phyloP scores from a whole-genome alignment of 805 yeast species.

The Yarrowia sp. region DNA sequence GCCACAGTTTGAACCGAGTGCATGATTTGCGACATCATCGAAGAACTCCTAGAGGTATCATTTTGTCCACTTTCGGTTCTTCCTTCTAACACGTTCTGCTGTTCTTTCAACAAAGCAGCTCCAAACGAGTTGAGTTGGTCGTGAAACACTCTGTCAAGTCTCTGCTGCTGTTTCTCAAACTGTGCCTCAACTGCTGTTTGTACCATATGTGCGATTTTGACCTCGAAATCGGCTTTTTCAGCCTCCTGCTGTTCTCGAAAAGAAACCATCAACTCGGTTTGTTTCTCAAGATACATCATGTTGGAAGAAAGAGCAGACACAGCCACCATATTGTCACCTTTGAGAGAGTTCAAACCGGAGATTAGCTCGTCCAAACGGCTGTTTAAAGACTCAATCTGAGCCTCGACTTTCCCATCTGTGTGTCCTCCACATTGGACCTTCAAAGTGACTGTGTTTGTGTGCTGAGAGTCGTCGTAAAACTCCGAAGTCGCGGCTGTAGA shows the following conservation, averaged over 20 bases:
- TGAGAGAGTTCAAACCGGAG: not conserved
- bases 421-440: not conserved
- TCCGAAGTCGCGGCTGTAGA: conserved; percentile 12
- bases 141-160: conserved; percentile 1
- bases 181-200: not conserved
- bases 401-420: not conserved
- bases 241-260: conserved; percentile 21
- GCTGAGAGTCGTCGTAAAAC: not conserved
- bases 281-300: conserved; percentile 30
- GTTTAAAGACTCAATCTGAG: conserved; percentile 1
- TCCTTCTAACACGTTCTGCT: not conserved
- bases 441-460: conserved; percentile 6
- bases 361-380: not conserved
- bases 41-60: too few relatives aligned
- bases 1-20: conserved; percentile 39
- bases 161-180: conserved; percentile 1
- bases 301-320: conserved; percentile 14
- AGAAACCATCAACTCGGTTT: conserved; percentile 32
- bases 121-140: conserved; percentile 27
- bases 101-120: conserved; percentile 1
- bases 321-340: conserved; percentile 28
- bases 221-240: not conserved
- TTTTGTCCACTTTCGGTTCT: not conserved
- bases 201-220: not conserved
- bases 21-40: conserved; percentile 12